Base-by-base conservation (phyloP, 331 rosid genomes). In the Erythrophleum ivorense region DNA sequence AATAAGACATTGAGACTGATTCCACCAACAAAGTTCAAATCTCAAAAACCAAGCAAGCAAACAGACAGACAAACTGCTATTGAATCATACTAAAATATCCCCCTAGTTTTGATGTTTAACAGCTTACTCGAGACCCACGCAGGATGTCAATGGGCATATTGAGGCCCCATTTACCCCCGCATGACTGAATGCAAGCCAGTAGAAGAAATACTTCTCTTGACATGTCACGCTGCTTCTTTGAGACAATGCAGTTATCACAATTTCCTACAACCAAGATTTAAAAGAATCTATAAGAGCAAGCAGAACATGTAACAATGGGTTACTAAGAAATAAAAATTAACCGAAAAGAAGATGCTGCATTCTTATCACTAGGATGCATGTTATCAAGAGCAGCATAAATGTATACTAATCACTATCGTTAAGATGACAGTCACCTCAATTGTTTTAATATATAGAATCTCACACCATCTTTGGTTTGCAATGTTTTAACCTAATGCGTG, bases 81-180 rank as follows among this genome's bases (percentile, higher is more conserved):
- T 57, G 65, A 29, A 18, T 49, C 41, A 62, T 50, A 63, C 21
- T 62, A 50, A 71, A 77, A 70, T 29, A 40, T 40, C 71, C 78
- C 78, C 67, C 41, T 36, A 50, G 45, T 71, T 80, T 62, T 21
- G 50, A 76, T 72, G 59, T 77, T 41, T 71, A 85, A 82, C 40
- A 83, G 80, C 97, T 91, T 85, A 94, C 97, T 76, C 95, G 93
- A 76, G 98, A 94, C 54, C 98, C 98, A 2, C 97, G 97, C 78
- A 94, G 87, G 78, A 94, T 72, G 86, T 94, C 98, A 79, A 91
- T 83, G 52, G 94, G 94, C 94, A 94, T 91, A 80, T 84, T 94
- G 82, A 94, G 82, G 78, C 97, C 98, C 97, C 97, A 90, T 57
- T 58, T 88, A 0, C 91, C 89, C 75, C 79, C 34, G 85, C 92